A percentile compares a stretch with the other conserved stretches of the same genome.
Conservation (phyloP, 1,284 basidiomycete species). For the Papiliotrema flavescens region DNA sequence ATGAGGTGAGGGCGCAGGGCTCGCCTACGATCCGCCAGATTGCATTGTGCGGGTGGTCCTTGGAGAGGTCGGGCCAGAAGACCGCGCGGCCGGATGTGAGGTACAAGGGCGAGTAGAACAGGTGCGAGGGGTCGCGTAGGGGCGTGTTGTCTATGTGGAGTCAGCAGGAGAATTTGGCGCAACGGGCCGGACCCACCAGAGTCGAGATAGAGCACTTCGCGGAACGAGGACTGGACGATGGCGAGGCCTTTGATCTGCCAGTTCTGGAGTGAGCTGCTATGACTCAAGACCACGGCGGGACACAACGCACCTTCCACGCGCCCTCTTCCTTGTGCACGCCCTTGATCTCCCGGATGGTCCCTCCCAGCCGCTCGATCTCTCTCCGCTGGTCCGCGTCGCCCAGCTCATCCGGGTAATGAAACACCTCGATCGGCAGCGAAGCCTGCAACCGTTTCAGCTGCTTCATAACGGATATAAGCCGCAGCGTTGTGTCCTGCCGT, state of each 20-base stretch:
- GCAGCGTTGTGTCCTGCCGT: conserved; percentile 46
- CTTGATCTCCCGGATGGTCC: conserved; percentile 24
- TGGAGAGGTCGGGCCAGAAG: conserved; percentile 54
- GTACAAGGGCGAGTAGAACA: conserved; percentile 49
- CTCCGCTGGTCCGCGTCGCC: conserved; percentile 25
- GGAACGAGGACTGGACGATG: conserved; percentile 49
- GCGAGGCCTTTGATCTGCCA: conserved; percentile 53
- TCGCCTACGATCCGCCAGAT: conserved; percentile 52
- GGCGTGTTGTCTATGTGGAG: conserved; percentile 50
- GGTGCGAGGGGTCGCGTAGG: conserved; percentile 46
- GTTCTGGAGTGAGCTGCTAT: conserved; percentile 34
- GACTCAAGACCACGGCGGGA: background rate
- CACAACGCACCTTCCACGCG: conserved; percentile 32
- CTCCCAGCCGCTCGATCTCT: conserved; percentile 44
- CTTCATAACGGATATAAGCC: conserved; percentile 45
- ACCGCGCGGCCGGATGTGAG: conserved; percentile 44
- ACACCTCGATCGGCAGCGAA: conserved; percentile 50
- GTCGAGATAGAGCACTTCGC: conserved; percentile 47
- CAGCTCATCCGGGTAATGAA: conserved; percentile 51
- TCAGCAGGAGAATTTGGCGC: background rate
- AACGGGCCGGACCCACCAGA: conserved; percentile 10
- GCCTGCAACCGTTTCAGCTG: conserved; percentile 42
- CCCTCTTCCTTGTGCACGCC: conserved; percentile 32
- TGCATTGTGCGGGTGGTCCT: conserved; percentile 52
- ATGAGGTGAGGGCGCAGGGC: conserved; percentile 45